These are phyloP conservation scores for Stagonosporopsis chrysanthemi DNA, from an alignment of 2,329 filamentous ascomycete genomes.

Conservation along the genomic window DNA sequence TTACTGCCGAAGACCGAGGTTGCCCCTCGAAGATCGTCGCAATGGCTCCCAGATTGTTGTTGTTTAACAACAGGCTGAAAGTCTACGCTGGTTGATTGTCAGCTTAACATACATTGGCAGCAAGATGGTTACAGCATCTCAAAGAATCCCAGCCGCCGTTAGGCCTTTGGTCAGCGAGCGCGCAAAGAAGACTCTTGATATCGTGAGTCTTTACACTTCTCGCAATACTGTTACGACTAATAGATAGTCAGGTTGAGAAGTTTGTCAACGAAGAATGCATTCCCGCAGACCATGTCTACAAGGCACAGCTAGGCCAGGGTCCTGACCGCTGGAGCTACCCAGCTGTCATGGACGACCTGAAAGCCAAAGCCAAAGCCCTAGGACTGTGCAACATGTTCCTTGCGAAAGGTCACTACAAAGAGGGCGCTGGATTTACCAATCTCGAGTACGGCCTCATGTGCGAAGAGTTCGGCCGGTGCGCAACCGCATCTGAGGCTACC, in stretches of 20 bases:
- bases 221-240: background rate
- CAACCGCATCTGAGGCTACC: constrained; percentile 70
- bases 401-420: constrained; percentile 88
- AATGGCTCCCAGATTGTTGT: background rate
- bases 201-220: constrained; percentile 54
- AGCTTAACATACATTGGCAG: background rate
- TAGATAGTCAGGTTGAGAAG: constrained; percentile 71
- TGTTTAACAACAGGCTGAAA: constrained; percentile 5
- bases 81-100: background rate
- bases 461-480: constrained; percentile 85
- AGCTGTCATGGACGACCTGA: constrained; percentile 82
- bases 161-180: constrained; percentile 75
- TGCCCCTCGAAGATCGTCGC: background rate
- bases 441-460: constrained; percentile 91
- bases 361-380: constrained; percentile 77
- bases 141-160: constrained; percentile 63
- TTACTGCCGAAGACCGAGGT: constrained; percentile 6
- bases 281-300: constrained; percentile 67
- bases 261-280: constrained; percentile 91
- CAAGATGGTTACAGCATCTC: constrained; percentile 52
- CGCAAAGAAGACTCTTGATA: constrained; percentile 80
- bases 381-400: constrained; percentile 98
- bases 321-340: constrained; percentile 82
- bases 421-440: constrained; percentile 86
- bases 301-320: constrained; percentile 77